Percentiles rank a stretch among this genome's conserved stretches.
phyloP scores from a whole-genome alignment of 371 early-diverging fungal genomes.

The Mucor racemosus region DNA sequence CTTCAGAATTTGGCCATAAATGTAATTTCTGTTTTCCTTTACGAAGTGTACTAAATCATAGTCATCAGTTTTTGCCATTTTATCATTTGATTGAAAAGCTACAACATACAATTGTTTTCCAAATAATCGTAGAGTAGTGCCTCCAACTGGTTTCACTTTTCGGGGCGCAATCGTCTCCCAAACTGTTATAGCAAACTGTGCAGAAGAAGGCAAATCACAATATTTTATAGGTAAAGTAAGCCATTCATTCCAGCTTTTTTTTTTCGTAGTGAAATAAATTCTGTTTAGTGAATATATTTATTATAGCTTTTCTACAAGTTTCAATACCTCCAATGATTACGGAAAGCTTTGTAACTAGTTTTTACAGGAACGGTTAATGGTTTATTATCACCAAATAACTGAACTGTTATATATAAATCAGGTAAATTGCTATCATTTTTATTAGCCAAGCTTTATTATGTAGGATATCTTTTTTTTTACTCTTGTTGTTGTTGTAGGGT shows the following conservation, averaged over 20 bases:
- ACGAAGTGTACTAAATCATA: constrained; percentile 63
- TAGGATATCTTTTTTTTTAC: neutral
- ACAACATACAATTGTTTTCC: constrained; percentile 71
- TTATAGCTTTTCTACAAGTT: neutral
- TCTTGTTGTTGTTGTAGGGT: neutral
- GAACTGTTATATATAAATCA: constrained; percentile 76
- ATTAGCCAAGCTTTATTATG: neutral
- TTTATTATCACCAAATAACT: constrained; percentile 80
- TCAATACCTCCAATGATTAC: constrained; percentile 54
- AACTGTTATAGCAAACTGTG: constrained; percentile 76
- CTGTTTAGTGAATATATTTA: neutral
- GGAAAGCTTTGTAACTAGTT: constrained; percentile 70
- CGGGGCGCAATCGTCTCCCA: constrained; percentile 84
- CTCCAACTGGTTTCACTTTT: constrained; percentile 74
- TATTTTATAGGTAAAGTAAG: constrained; percentile 85
- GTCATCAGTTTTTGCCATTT: neutral
- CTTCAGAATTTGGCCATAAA: constrained; percentile 71
- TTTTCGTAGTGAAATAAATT: neutral
- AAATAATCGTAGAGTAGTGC: constrained; percentile 78
- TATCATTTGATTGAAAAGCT: neutral
- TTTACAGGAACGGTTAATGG: constrained; percentile 73
- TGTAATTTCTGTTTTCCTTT: constrained; percentile 83
- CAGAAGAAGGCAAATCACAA: constrained; percentile 78
- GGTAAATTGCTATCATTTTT: constrained; percentile 29
- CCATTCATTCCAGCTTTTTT: constrained; percentile 88